phyloP scores from a whole-genome alignment of 768 basidiomycete species.

The Gelatoporia subvermispora region DNA sequence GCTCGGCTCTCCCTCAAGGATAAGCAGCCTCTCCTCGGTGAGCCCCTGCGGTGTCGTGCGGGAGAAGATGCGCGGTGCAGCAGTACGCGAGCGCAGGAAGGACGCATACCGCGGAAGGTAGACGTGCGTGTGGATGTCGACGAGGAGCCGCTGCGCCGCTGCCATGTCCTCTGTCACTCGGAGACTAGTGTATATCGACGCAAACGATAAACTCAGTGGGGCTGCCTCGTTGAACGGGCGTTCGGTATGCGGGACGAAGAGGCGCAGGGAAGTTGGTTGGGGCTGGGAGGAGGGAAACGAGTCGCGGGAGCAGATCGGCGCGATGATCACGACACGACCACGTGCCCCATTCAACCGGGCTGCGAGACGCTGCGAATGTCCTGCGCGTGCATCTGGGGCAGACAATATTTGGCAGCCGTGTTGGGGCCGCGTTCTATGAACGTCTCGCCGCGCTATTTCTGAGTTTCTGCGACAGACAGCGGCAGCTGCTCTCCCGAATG shows the following conservation, averaged over 20 bases:
- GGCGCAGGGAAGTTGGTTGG: background rate
- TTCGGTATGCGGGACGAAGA: background rate
- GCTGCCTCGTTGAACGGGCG: background rate
- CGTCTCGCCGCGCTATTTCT: no score
- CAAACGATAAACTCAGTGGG: background rate
- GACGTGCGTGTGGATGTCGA: conserved; percentile 86
- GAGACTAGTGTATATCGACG: background rate
- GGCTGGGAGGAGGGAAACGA: no score
- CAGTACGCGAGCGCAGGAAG: conserved; percentile 57
- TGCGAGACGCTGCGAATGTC: no score
- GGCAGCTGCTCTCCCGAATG: no score
- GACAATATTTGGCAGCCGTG: no score
- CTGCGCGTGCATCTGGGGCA: no score
- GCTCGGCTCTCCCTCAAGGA: conserved; percentile 75
- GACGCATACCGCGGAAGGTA: conserved; percentile 78
- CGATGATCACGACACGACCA: no score
- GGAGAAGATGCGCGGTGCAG: conserved; percentile 63
- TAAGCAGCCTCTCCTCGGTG: conserved; percentile 65
- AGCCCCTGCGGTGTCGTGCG: conserved; percentile 39
- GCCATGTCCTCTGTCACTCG: conserved; percentile 10
- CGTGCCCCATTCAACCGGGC: no score
- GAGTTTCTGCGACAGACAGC: no score
- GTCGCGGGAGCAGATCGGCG: background rate
- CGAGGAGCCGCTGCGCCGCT: conserved; percentile 36
- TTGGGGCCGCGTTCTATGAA: no score